Conservation (phyloP, 139 green algal genomes). For the Yamagishiella unicocca region DNA sequence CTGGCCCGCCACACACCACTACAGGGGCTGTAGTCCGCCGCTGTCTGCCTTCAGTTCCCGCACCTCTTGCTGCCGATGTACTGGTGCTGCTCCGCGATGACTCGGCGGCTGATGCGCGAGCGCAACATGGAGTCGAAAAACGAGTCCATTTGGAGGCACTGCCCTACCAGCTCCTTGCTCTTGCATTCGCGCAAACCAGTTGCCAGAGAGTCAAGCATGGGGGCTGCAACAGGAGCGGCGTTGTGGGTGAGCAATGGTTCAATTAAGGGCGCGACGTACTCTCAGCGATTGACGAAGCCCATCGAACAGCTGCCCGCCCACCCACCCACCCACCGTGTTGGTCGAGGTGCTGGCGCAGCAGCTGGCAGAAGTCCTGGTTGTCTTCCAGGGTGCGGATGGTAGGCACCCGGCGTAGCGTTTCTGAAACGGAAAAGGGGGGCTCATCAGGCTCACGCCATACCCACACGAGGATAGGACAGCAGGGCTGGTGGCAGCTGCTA, state of each 20-base stretch:
- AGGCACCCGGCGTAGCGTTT: conserved; percentile 64
- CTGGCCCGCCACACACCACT: too few species aligned
- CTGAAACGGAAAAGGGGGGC: too few species aligned
- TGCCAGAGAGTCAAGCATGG: conserved; percentile 89
- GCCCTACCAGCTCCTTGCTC: conserved; percentile 77
- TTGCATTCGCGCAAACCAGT: conserved; percentile 84
- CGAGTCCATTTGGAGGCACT: conserved; percentile 82
- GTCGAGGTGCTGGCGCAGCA: conserved; percentile 89
- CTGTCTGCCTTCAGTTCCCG: too few species aligned
- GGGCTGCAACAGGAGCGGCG: conserved; percentile 72
- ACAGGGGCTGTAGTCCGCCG: too few species aligned
- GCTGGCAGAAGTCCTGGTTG: conserved; percentile 78
- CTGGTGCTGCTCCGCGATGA: conserved; percentile 96
- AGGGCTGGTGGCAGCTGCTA: too few species aligned
- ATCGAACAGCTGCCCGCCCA: not conserved
- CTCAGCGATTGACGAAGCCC: not conserved
- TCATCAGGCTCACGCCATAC: too few species aligned
- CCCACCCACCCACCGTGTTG: conserved; percentile 72
- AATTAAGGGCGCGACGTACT: too few species aligned
- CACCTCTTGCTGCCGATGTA: conserved; percentile 66
- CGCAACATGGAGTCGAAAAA: conserved; percentile 86
- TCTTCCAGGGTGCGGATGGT: conserved; percentile 69
- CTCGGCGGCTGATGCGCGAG: conserved; percentile 81
- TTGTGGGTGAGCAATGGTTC: too few species aligned
- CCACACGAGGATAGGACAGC: too few species aligned